Evolutionary conservation across 83 land plant genomes (phyloP).

Genomic region (Thuja plicata): DNA sequence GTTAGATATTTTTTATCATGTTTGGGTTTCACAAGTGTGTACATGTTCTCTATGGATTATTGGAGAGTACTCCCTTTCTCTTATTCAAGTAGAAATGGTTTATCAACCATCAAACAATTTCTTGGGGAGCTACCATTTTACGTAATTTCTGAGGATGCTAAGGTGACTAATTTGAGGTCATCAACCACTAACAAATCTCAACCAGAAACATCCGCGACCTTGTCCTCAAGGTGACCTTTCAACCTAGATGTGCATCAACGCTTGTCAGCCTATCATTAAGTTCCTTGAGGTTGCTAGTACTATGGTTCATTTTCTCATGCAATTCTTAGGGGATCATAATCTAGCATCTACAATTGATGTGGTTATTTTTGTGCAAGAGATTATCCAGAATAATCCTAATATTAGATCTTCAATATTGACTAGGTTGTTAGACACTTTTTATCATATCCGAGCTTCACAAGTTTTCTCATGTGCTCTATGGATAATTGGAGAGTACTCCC

Average conservation of each 20-base stretch:
- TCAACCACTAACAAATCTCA: conserved; percentile 22
- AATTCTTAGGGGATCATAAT: conserved; percentile 84
- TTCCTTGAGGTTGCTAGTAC: conserved; percentile 74
- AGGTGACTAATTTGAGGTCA: conserved; percentile 26
- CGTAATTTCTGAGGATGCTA: conserved; percentile 67
- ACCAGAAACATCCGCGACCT: too few relatives aligned
- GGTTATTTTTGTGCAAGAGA: conserved; percentile 75
- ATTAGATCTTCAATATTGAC: conserved; percentile 72
- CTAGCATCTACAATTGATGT: conserved; percentile 86
- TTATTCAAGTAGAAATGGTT: conserved; percentile 72
- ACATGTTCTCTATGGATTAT: conserved; percentile 91
- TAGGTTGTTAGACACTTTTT: conserved; percentile 76
- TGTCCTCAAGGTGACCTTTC: too few relatives aligned
- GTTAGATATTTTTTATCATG: conserved; percentile 83
- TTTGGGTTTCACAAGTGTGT: conserved; percentile 70
- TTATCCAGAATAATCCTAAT: conserved; percentile 83
- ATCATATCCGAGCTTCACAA: conserved; percentile 78
- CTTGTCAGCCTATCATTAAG: too few relatives aligned
- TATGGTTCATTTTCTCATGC: conserved; percentile 87
- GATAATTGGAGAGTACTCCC: conserved; percentile 87
- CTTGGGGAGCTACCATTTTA: conserved; percentile 87
- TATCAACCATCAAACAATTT: conserved; percentile 78
- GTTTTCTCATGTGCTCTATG: conserved; percentile 89
- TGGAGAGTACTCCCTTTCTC: conserved; percentile 81
- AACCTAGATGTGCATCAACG: too few relatives aligned